A percentile compares a stretch with the other conserved stretches of the same genome.
Conservation (phyloP, 768 basidiomycete species). For the Podaxis mareebaensis region DNA sequence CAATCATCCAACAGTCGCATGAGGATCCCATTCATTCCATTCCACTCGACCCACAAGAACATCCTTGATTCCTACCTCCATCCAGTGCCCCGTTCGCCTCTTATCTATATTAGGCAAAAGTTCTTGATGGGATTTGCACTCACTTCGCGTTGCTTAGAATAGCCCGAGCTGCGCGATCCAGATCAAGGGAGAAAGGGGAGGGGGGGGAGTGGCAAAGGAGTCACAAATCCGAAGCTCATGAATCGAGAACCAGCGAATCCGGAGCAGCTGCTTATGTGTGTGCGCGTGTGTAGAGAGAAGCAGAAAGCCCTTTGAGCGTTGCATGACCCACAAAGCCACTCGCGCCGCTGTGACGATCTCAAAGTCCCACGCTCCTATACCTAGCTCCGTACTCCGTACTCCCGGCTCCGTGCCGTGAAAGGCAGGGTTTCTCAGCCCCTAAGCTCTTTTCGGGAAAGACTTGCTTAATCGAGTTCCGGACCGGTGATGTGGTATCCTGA, state of each 20-base stretch:
- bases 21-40: not conserved
- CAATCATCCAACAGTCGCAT: not conserved
- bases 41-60: not conserved
- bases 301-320: too few species aligned
- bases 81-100: not conserved
- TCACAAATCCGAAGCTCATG: not conserved
- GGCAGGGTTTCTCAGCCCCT: not conserved
- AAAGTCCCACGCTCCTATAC: too few species aligned
- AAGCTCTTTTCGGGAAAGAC: not conserved
- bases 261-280: not conserved
- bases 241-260: not conserved
- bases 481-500: not conserved
- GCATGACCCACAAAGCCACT: too few species aligned
- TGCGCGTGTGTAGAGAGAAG: too few species aligned
- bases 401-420: not conserved
- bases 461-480: not conserved
- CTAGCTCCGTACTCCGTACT: too few species aligned
- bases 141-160: constrained; percentile 3
- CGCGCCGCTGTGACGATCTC: too few species aligned
- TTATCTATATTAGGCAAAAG: constrained; percentile 6
- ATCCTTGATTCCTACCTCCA: not conserved
- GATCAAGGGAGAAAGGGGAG: not conserved
- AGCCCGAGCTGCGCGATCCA: constrained; percentile 3
- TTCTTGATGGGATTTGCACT: constrained; percentile 10
- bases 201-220: not conserved